Conservation (phyloP, 495 filamentous ascomycete genomes). For the Penicillium cataractarum region DNA sequence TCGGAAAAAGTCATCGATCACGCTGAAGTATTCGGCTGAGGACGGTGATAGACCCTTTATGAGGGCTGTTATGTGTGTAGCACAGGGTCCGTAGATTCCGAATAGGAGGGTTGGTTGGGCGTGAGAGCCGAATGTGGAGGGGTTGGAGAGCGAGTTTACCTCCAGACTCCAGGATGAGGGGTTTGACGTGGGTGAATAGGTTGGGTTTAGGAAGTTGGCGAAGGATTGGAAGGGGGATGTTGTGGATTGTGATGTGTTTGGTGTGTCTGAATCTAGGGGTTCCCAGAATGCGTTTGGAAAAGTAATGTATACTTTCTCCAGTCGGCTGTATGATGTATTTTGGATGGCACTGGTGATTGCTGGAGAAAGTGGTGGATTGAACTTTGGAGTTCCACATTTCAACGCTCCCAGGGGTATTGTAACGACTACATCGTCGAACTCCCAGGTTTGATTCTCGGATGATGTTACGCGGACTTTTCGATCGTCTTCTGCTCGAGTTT, state of each 20-base stretch:
- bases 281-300: not conserved
- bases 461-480: not conserved
- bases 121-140: not conserved
- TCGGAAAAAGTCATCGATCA: not conserved
- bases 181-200: not conserved
- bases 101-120: not conserved
- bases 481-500: not conserved
- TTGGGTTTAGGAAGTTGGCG: not conserved
- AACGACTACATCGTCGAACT: constrained; percentile 1
- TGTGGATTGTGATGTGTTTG: not conserved
- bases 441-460: not conserved
- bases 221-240: not conserved
- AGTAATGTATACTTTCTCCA: not conserved
- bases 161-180: not conserved
- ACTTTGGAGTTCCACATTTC: not conserved
- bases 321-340: not conserved
- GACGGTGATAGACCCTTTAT: not conserved
- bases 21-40: not conserved
- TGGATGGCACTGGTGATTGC: not conserved
- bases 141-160: not conserved
- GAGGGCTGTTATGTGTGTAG: not conserved
- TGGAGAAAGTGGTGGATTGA: not conserved
- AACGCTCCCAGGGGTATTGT: not conserved
- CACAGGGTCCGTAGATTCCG: not conserved
- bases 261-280: not conserved